Conservation (phyloP, 495 filamentous ascomycete genomes). For the Xylaria intraflava region DNA sequence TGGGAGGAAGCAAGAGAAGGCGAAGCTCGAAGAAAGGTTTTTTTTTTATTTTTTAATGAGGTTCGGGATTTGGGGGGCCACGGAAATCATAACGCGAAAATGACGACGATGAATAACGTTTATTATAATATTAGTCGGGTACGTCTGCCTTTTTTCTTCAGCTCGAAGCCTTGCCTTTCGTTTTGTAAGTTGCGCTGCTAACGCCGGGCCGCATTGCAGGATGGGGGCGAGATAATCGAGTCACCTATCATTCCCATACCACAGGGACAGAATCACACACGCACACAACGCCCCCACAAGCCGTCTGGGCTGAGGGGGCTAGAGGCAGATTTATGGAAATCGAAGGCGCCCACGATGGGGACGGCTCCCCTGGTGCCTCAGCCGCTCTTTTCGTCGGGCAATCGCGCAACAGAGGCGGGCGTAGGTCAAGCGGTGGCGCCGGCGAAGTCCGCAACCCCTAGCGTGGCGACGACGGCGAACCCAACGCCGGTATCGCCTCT, state of each 20-base stretch:
- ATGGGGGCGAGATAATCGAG: conserved; percentile 5
- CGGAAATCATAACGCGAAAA: not conserved
- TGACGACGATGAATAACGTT: conserved; percentile 1
- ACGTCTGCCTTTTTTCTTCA: not conserved
- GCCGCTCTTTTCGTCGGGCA: conserved; percentile 5
- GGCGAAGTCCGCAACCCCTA: not conserved
- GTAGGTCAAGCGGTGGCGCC: not conserved
- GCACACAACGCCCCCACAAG: not conserved
- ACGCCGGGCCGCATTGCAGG: conserved; percentile 2
- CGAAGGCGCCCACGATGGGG: conserved; percentile 1
- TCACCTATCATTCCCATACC: conserved; percentile 5
- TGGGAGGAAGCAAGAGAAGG: no score
- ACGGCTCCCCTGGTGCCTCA: not conserved
- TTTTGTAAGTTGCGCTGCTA: not conserved
- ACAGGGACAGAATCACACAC: not conserved
- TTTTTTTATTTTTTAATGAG: not conserved
- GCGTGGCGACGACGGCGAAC: not conserved
- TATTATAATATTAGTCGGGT: conserved; percentile 7
- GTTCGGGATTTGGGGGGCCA: not conserved
- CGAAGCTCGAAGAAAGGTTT: no score
- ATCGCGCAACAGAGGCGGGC: not conserved
- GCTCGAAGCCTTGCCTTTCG: not conserved
- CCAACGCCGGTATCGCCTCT: conserved; percentile 1
- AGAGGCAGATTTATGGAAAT: conserved; percentile 2
- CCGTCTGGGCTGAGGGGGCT: not conserved